phyloP scores from a whole-genome alignment of 2,329 filamentous ascomycete genomes.

The Ceratocystis alfenasii region DNA sequence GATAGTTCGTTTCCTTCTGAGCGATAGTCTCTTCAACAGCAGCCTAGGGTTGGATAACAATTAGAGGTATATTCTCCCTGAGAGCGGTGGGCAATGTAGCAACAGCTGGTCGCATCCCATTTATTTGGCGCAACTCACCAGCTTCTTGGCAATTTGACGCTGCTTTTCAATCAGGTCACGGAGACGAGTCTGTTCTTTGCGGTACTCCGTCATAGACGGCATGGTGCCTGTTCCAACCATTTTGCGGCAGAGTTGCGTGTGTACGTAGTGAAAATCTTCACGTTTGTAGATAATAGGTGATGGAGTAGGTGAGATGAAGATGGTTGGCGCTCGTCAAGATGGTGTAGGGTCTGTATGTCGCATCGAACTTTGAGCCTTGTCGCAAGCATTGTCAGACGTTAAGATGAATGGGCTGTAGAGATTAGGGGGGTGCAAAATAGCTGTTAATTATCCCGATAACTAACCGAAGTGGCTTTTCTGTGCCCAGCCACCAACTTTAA shows the following conservation, averaged over 20 bases:
- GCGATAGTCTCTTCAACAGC: slow-evolving; percentile 66
- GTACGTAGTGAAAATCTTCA: not conserved
- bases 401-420: not conserved
- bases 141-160: slow-evolving; percentile 30
- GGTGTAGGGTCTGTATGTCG: not conserved
- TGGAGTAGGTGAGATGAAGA: not conserved
- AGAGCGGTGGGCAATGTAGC: slow-evolving; percentile 29
- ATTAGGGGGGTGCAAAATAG: not conserved
- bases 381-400: not conserved
- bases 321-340: not conserved
- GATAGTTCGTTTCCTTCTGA: slow-evolving; percentile 72
- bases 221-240: slow-evolving; percentile 26
- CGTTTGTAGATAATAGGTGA: not conserved
- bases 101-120: no score
- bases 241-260: not conserved
- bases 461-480: not conserved
- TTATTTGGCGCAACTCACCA: slow-evolving; percentile 27
- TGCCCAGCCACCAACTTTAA: slow-evolving; percentile 14
- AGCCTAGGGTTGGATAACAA: slow-evolving; percentile 26
- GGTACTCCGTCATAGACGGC: slow-evolving; percentile 37
- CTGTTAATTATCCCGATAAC: not conserved
- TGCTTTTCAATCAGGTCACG: slow-evolving; percentile 38
- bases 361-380: slow-evolving; percentile 2
- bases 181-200: slow-evolving; percentile 39
- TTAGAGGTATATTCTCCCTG: not conserved